These are phyloP conservation scores for Sanghuangporus weigelae DNA, from an alignment of 1,284 basidiomycete species.

Conservation along the genomic window DNA sequence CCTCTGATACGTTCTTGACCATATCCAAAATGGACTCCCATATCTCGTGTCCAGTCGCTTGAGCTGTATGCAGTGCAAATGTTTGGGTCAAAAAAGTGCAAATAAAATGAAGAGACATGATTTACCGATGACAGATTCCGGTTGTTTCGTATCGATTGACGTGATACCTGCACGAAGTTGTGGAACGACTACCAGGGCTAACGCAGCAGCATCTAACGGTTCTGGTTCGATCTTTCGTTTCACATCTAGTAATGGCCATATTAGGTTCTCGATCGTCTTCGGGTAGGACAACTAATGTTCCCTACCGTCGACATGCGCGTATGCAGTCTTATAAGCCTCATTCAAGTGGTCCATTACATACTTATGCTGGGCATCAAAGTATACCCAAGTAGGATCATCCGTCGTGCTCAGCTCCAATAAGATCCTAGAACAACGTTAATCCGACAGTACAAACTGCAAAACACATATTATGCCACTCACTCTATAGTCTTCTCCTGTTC, in stretches of 20 bases:
- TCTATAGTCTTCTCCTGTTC: constrained; percentile 98
- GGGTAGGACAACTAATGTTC: not conserved
- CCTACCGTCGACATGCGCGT: constrained; percentile 55
- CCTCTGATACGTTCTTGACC: constrained; percentile 68
- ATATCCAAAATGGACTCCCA: constrained; percentile 80
- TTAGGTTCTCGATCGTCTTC: not conserved
- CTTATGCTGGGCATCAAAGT: constrained; percentile 89
- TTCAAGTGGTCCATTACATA: constrained; percentile 81
- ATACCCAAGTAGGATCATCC: constrained; percentile 91
- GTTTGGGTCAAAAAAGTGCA: not conserved
- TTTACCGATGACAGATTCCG: constrained; percentile 62
- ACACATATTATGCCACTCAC: constrained; percentile 40
- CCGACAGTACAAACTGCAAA: not conserved
- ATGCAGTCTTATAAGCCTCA: constrained; percentile 53
- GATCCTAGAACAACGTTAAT: constrained; percentile 51
- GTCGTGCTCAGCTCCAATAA: constrained; percentile 77
- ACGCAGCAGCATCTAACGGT: constrained; percentile 31
- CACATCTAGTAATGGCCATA: constrained; percentile 20
- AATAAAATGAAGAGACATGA: not conserved
- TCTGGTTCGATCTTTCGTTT: constrained; percentile 37
- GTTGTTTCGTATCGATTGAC: constrained; percentile 58
- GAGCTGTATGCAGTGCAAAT: constrained; percentile 33
- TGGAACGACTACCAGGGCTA: constrained; percentile 41
- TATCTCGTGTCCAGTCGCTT: constrained; percentile 59
- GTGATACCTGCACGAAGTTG: constrained; percentile 55